Conservation (phyloP, 208 protist genomes). For the Leishmania aethiopica region DNA sequence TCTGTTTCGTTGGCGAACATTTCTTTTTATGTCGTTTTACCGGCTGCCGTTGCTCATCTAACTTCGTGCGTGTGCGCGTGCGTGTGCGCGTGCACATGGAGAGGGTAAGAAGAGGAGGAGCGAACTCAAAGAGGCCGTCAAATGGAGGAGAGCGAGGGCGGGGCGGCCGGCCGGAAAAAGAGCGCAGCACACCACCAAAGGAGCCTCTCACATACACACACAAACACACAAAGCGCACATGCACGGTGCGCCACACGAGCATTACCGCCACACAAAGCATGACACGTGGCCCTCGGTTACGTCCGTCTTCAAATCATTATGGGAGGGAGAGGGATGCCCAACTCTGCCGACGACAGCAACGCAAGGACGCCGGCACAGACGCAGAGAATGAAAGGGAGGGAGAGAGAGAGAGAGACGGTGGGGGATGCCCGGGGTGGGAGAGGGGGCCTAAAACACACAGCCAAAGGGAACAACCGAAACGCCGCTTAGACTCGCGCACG, state of each 20-base stretch:
- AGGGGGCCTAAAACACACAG: background rate
- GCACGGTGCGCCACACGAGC: background rate
- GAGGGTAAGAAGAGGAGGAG: background rate
- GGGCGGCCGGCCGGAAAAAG: background rate
- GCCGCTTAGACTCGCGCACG: background rate
- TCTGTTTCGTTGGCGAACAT: no score
- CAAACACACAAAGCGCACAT: background rate
- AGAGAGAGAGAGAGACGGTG: background rate
- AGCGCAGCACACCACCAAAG: background rate
- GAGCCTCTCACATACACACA: background rate
- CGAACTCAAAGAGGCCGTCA: background rate
- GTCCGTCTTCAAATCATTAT: background rate
- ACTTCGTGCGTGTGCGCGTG: constrained; percentile 6
- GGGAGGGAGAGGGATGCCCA: background rate
- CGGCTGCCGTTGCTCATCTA: background rate
- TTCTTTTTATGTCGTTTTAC: background rate
- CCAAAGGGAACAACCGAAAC: background rate
- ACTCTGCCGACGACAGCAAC: no score
- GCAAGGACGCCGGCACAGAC: no score
- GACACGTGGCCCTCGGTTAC: background rate
- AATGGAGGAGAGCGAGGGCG: background rate
- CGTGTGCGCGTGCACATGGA: constrained; percentile 13
- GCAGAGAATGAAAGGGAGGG: background rate
- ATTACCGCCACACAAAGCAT: background rate
- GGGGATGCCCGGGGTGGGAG: background rate